A percentile compares a stretch with the other conserved stretches of the same genome.
Conservation (phyloP, 73 alveolate species). For the Tetrahymena thermophila region DNA sequence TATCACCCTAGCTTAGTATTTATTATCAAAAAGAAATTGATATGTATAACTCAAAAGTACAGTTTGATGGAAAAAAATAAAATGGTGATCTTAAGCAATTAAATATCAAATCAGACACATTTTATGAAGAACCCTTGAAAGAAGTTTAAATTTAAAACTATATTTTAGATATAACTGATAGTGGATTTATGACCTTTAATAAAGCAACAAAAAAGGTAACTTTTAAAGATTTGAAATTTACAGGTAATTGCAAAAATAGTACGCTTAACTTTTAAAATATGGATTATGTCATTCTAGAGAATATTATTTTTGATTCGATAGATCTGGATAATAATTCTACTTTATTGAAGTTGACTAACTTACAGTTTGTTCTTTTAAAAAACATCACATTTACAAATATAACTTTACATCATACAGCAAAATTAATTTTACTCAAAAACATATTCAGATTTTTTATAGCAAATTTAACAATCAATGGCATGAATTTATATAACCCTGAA, state of each 20-base stretch:
- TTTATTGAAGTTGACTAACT: background rate
- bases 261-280: background rate
- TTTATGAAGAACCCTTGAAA: background rate
- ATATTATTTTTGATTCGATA: background rate
- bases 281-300: background rate
- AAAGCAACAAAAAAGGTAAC: background rate
- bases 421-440: background rate
- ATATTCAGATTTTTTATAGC: background rate
- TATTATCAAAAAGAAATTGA: background rate
- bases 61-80: background rate
- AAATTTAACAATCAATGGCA: background rate
- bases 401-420: background rate
- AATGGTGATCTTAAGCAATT: background rate
- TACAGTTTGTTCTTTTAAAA: background rate
- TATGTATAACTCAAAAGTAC: background rate
- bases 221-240: background rate
- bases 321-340: background rate
- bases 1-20: background rate
- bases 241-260: background rate
- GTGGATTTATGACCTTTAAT: background rate
- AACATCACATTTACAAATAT: background rate
- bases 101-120: background rate
- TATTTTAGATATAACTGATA: background rate
- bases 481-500: background rate
- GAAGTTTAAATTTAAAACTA: background rate